Evolutionary conservation across 2,329 filamentous ascomycete species (phyloP).

Genomic region (Aureobasidium musti): DNA sequence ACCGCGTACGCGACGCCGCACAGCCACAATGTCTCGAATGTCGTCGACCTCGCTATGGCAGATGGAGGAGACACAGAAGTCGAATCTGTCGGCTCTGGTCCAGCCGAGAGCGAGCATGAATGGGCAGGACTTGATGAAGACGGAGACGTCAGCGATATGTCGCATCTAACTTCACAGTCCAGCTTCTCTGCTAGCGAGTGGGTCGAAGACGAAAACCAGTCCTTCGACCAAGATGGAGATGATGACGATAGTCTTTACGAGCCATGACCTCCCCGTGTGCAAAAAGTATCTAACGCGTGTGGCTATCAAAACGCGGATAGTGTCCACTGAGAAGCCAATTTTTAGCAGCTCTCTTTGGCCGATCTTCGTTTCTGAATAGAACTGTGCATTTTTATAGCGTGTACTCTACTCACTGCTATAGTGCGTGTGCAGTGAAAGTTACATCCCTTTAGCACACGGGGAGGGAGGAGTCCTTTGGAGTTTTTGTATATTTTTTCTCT

Average conservation of each 20-base stretch:
- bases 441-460: too few relatives aligned
- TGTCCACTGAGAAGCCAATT: too few relatives aligned
- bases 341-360: too few relatives aligned
- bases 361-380: too few relatives aligned
- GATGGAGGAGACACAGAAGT: conserved; percentile 41
- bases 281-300: too few relatives aligned
- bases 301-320: too few relatives aligned
- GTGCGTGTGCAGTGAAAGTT: too few relatives aligned
- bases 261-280: too few relatives aligned
- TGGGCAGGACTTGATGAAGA: conserved; percentile 23
- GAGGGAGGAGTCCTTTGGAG: not conserved
- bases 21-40: conserved; percentile 49
- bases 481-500: conserved; percentile 4
- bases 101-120: conserved; percentile 15
- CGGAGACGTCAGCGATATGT: not conserved
- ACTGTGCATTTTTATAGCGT: too few relatives aligned
- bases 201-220: conserved; percentile 7
- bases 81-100: conserved; percentile 33
- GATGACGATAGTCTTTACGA: conserved; percentile 17
- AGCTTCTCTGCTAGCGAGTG: conserved; percentile 11
- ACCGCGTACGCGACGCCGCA: conserved; percentile 73
- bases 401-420: too few relatives aligned
- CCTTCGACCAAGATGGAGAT: conserved; percentile 1
- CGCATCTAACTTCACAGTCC: not conserved
- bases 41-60: conserved; percentile 39